A percentile compares a stretch with the other conserved stretches of the same genome.
phyloP scores from a whole-genome alignment of 75 land plant species.

The Cunninghamia lanceolata region DNA sequence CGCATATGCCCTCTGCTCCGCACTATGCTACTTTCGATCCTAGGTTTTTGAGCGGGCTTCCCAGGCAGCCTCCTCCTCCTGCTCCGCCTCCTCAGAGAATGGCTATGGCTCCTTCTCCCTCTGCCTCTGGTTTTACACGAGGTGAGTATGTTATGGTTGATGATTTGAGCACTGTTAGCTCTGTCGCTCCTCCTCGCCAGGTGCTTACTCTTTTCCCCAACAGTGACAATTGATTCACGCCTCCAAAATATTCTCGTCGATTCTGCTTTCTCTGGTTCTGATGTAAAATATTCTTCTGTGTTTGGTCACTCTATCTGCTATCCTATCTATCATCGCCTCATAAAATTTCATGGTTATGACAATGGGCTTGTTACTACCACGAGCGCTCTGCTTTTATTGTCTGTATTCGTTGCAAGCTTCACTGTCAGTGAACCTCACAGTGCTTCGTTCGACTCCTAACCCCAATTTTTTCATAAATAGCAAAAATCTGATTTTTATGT shows the following conservation, averaged over 20 bases:
- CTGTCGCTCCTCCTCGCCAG: slow-evolving; percentile 6
- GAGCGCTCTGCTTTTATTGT: not conserved
- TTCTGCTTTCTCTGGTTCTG: not conserved
- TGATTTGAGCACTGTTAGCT: not conserved
- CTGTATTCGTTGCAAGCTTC: too few species aligned
- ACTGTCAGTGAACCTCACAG: too few species aligned
- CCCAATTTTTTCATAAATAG: not conserved
- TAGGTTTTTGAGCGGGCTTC: not conserved
- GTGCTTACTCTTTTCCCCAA: slow-evolving; percentile 14
- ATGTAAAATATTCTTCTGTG: not conserved
- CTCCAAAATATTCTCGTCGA: not conserved
- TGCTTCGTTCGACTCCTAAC: not conserved
- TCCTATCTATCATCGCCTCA: not conserved
- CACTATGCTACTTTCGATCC: slow-evolving; percentile 10
- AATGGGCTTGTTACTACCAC: not conserved
- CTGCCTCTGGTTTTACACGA: slow-evolving; percentile 5
- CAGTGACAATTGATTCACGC: slow-evolving; percentile 2
- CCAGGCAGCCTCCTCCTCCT: not conserved
- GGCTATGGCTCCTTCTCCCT: not conserved
- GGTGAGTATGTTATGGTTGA: slow-evolving; percentile 12
- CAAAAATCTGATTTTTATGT: not conserved
- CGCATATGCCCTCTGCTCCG: not conserved
- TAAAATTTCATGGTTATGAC: not conserved
- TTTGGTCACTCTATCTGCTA: not conserved
- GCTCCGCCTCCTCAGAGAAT: slow-evolving; percentile 7